These are phyloP conservation scores for Phoma sp. DNA, from an alignment of 2,329 filamentous ascomycete species.

Conservation along the genomic window DNA sequence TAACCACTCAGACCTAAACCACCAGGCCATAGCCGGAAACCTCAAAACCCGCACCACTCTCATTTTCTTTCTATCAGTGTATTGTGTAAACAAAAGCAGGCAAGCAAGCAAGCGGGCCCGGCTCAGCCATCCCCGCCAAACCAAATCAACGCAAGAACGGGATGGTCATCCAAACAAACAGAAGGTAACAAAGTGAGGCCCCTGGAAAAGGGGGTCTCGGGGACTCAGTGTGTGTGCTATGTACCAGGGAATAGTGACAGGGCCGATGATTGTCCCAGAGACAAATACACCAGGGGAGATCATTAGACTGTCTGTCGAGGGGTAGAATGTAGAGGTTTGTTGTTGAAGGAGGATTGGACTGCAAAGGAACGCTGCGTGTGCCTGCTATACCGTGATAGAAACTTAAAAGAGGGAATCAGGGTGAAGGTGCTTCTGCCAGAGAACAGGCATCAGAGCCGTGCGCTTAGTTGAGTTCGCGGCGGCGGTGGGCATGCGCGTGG, in stretches of 20 bases:
- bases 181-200: too few species aligned
- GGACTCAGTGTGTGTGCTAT: neutral
- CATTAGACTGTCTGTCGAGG: neutral
- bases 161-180: too few species aligned
- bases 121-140: too few species aligned
- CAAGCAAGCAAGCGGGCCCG: too few species aligned
- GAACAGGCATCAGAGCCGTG: too few species aligned
- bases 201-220: too few species aligned
- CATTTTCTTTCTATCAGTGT: too few species aligned
- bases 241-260: neutral
- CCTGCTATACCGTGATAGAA: conserved; percentile 4
- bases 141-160: too few species aligned
- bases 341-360: neutral
- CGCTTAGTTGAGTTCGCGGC: conserved; percentile 16
- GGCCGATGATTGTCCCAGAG: neutral
- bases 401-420: neutral
- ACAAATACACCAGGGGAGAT: conserved; percentile 10
- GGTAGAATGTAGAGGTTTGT: neutral
- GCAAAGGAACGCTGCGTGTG: conserved; percentile 3
- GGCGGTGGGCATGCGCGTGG: conserved; percentile 33
- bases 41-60: too few species aligned
- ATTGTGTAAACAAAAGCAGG: too few species aligned
- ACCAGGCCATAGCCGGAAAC: too few species aligned
- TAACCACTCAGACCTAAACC: too few species aligned
- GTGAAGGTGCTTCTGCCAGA: neutral